phyloP scores from a whole-genome alignment of 768 basidiomycete species.

The Hortiboletus campestris region DNA sequence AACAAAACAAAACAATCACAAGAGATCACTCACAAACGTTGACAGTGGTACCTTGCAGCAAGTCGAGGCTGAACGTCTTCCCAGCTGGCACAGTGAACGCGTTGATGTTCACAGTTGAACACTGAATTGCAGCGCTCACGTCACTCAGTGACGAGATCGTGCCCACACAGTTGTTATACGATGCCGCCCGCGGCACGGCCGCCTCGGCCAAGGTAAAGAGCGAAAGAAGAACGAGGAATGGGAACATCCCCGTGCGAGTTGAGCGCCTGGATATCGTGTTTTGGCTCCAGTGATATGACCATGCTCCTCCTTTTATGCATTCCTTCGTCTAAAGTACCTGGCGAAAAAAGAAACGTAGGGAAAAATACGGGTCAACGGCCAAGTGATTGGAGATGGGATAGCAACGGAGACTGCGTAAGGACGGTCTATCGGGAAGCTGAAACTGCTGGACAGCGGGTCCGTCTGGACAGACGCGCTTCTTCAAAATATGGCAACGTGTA shows the following conservation, averaged over 20 bases:
- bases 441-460: not conserved
- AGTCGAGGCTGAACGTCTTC: slow-evolving; percentile 44
- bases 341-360: no score
- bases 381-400: not conserved
- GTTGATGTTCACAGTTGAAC: slow-evolving; percentile 57
- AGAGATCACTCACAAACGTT: slow-evolving; percentile 48
- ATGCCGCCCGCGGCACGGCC: slow-evolving; percentile 10
- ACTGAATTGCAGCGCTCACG: slow-evolving; percentile 49
- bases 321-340: not conserved
- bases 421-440: not conserved
- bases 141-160: slow-evolving; percentile 53
- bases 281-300: not conserved
- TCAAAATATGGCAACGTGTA: not conserved
- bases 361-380: not conserved
- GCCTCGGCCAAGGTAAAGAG: slow-evolving; percentile 18
- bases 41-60: slow-evolving; percentile 52
- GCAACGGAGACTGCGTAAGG: not conserved
- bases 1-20: not conserved
- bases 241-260: slow-evolving; percentile 7
- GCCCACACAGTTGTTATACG: slow-evolving; percentile 40
- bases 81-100: slow-evolving; percentile 57
- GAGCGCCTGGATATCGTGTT: not conserved
- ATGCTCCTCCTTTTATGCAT: slow-evolving; percentile 2
- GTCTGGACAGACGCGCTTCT: not conserved
- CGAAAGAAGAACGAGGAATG: slow-evolving; percentile 10